These are phyloP conservation scores for Russula dissimulans DNA, from an alignment of 768 basidiomycete genomes.

Conservation along the genomic window DNA sequence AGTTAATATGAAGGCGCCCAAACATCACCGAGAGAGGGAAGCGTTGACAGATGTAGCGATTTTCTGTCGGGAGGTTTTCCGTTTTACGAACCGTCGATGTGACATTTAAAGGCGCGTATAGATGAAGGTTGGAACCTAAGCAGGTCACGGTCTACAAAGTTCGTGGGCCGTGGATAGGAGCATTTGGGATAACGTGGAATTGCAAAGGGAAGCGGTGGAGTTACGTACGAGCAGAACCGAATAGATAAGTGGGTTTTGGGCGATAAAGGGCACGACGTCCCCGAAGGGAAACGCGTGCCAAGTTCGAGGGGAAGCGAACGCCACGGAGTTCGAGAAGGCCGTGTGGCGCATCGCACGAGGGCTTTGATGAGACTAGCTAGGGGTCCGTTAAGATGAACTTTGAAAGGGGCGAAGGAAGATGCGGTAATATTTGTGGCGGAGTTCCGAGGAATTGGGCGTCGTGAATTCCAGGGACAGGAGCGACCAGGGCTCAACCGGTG, in stretches of 20 bases:
- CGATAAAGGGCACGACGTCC: constrained; percentile 4
- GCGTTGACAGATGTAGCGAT: neutral
- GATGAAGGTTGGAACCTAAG: no score
- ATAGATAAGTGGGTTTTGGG: neutral
- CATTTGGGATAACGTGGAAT: neutral
- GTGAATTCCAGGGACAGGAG: neutral
- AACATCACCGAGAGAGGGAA: neutral
- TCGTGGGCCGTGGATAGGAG: neutral
- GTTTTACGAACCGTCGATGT: no score
- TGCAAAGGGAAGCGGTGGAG: neutral
- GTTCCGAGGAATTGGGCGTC: constrained; percentile 1
- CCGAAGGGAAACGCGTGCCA: neutral
- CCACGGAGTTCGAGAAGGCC: constrained; percentile 11
- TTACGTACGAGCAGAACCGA: neutral
- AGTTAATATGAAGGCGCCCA: neutral
- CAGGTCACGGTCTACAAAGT: no score
- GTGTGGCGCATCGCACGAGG: neutral
- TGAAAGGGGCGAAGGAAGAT: neutral
- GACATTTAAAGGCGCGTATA: no score
- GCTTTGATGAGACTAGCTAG: neutral
- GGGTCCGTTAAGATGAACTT: neutral
- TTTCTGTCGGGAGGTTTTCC: neutral
- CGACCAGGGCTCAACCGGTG: neutral
- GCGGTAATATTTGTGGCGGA: neutral
- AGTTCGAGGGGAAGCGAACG: constrained; percentile 7